phyloP scores from a whole-genome alignment of 306 rosid genomes.

The Prinsepia uniflora region DNA sequence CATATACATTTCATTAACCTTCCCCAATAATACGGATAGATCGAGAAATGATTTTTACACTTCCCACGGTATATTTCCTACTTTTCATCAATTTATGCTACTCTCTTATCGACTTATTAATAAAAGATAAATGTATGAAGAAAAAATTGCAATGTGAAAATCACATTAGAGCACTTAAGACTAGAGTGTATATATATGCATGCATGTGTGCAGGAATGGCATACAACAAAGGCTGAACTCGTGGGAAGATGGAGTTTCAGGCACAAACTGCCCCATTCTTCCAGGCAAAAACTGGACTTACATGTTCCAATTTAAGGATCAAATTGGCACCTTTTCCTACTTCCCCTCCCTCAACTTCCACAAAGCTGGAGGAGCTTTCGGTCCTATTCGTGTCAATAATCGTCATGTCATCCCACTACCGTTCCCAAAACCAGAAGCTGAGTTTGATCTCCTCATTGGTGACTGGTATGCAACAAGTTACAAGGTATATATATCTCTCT shows the following conservation, averaged over 20 bases:
- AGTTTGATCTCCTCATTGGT: constrained; percentile 56
- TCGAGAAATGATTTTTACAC: too few species aligned
- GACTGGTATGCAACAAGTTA: constrained; percentile 52
- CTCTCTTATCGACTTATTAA: too few species aligned
- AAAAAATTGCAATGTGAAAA: too few species aligned
- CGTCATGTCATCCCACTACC: constrained; percentile 39
- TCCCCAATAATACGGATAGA: too few species aligned
- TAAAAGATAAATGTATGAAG: too few species aligned
- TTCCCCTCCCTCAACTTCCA: constrained; percentile 63
- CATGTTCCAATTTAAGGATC: constrained; percentile 51
- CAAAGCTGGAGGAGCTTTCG: constrained; percentile 58
- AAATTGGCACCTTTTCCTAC: constrained; percentile 63
- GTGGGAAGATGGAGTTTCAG: constrained; percentile 79
- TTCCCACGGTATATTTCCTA: too few species aligned
- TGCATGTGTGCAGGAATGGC: constrained; percentile 53
- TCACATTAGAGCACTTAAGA: neutral
- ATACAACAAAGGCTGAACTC: constrained; percentile 60
- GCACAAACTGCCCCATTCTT: constrained; percentile 60
- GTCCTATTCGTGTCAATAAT: constrained; percentile 53
- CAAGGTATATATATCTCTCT: constrained; percentile 29
- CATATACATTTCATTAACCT: too few species aligned
- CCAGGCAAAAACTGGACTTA: constrained; percentile 52
- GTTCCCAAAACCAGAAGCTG: constrained; percentile 55
- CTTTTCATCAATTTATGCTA: too few species aligned
- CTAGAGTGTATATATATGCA: neutral